A percentile compares a stretch with the other conserved stretches of the same genome.
phyloP scores from a whole-genome alignment of 2,329 filamentous ascomycete genomes.

The Akanthomyces muscarius region DNA sequence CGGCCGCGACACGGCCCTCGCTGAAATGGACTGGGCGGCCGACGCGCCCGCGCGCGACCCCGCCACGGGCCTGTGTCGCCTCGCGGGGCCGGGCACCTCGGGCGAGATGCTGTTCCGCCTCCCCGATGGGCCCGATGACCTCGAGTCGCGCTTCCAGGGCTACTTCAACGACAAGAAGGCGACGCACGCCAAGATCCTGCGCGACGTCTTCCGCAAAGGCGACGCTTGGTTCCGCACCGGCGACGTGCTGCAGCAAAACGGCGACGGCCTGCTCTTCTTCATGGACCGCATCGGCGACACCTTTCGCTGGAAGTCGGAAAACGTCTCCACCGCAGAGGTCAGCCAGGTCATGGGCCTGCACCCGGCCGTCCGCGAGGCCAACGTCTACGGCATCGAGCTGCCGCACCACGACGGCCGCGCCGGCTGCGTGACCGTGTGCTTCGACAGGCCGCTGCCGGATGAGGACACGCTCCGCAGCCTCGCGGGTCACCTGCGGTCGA shows the following conservation, averaged over 20 bases:
- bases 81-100: constrained; percentile 53
- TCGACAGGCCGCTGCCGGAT: constrained; percentile 55
- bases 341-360: constrained; percentile 66
- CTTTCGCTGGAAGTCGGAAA: constrained; percentile 78
- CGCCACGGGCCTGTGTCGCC: constrained; percentile 63
- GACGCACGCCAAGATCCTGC: constrained; percentile 68
- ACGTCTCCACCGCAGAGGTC: constrained; percentile 79
- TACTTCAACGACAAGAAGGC: constrained; percentile 74
- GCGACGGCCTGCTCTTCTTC: constrained; percentile 72
- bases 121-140: constrained; percentile 63
- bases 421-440: constrained; percentile 69
- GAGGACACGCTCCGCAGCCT: constrained; percentile 51
- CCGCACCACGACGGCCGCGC: constrained; percentile 80
- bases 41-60: constrained; percentile 65
- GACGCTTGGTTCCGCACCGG: constrained; percentile 83
- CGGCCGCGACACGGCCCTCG: constrained; percentile 51
- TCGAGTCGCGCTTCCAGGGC: constrained; percentile 67
- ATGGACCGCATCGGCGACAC: constrained; percentile 76
- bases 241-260: constrained; percentile 69
- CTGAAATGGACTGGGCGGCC: constrained; percentile 67
- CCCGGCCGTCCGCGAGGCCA: constrained; percentile 67
- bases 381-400: constrained; percentile 78
- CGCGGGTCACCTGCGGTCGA: constrained; percentile 51
- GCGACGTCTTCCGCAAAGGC: constrained; percentile 67
- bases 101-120: constrained; percentile 69